Conservation (phyloP, 78 protist genomes). For the Neovahlkampfia damariscottae region DNA sequence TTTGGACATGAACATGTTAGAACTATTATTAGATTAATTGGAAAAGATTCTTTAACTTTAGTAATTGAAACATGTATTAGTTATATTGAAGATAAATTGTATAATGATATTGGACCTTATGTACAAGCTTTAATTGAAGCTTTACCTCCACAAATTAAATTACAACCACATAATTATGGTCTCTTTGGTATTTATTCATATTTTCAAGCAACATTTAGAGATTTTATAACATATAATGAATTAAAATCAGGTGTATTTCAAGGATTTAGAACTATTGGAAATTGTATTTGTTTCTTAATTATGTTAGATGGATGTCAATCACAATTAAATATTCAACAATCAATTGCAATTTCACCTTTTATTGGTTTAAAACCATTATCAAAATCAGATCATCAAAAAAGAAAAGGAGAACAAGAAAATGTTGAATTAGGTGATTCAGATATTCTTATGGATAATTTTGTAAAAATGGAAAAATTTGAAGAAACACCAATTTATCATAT, state of each 20-base stretch:
- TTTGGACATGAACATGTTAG: neutral
- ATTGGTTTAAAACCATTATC: neutral
- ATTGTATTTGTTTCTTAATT: conserved; percentile 31
- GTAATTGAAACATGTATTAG: neutral
- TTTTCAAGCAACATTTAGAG: conserved; percentile 41
- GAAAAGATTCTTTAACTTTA: neutral
- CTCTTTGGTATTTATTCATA: conserved; percentile 46
- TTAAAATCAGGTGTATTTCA: conserved; percentile 64
- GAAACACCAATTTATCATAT: neutral
- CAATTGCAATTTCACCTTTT: neutral
- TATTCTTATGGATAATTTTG: neutral
- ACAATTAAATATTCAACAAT: neutral
- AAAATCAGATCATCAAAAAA: neutral
- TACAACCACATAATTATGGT: conserved; percentile 55
- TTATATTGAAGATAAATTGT: neutral
- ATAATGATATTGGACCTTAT: conserved; percentile 55
- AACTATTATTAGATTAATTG: conserved; percentile 10
- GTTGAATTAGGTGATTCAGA: neutral
- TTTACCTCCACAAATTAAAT: conserved; percentile 41
- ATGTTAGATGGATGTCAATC: conserved; percentile 33
- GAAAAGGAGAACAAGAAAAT: neutral
- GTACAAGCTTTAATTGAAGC: conserved; percentile 47
- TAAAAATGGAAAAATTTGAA: neutral
- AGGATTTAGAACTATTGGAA: conserved; percentile 64
- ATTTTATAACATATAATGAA: conserved; percentile 45